phyloP scores from a whole-genome alignment of 352 stramenopile species.

The Pythium apleroticum region DNA sequence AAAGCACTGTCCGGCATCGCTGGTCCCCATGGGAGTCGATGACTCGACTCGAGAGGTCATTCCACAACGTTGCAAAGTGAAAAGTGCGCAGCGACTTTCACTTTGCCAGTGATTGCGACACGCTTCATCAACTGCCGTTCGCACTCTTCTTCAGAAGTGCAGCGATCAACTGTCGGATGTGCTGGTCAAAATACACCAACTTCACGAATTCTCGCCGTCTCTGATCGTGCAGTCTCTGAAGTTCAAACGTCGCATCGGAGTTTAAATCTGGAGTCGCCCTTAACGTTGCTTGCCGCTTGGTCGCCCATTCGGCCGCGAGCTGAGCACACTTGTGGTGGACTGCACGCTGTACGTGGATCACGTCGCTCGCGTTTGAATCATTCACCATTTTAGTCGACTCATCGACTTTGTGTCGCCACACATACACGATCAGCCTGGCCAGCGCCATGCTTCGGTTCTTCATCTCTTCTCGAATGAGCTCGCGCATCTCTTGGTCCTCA shows the following conservation, averaged over 20 bases:
- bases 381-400: background rate
- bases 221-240: background rate
- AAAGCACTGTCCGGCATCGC: too few species aligned
- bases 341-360: slow-evolving; percentile 4
- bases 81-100: too few species aligned
- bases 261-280: too few species aligned
- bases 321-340: slow-evolving; percentile 3
- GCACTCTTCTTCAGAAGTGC: too few species aligned
- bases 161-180: background rate
- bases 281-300: background rate
- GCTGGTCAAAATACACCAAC: background rate
- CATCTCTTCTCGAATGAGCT: slow-evolving; percentile 33
- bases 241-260: too few species aligned
- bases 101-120: too few species aligned
- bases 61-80: too few species aligned
- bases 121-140: too few species aligned
- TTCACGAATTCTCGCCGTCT: background rate
- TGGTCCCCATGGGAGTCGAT: too few species aligned
- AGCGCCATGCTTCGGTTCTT: slow-evolving; percentile 32
- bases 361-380: background rate
- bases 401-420: background rate
- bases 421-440: slow-evolving; percentile 33
- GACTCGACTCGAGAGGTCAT: too few species aligned
- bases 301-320: background rate
- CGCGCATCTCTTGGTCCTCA: slow-evolving; percentile 40